phyloP scores from a whole-genome alignment of 139 green algal species.

The Mychonastes homosphaera region DNA sequence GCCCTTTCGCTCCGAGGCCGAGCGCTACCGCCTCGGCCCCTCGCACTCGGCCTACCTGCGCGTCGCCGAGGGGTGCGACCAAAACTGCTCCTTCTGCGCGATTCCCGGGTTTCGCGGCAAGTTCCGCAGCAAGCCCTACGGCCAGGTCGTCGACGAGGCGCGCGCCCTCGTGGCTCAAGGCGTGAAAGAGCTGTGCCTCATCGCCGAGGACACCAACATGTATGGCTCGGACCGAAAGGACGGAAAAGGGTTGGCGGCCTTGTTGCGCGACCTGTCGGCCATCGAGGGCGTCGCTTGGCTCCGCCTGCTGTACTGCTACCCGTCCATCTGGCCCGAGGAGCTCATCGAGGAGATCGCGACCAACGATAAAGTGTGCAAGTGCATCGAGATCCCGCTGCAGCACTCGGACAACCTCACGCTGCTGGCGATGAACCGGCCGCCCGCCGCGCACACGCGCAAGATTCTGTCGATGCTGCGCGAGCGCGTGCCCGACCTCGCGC shows the following conservation, averaged over 20 bases:
- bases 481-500: conserved; percentile 61
- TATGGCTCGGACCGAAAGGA: conserved; percentile 32
- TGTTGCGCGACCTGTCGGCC: conserved; percentile 60
- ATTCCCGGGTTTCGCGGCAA: conserved; percentile 82
- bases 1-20: conserved; percentile 65
- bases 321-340: conserved; percentile 51
- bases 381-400: conserved; percentile 92
- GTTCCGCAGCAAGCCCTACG: conserved; percentile 74
- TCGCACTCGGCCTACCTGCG: conserved; percentile 77
- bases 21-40: conserved; percentile 63
- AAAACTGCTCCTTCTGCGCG: conserved; percentile 85
- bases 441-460: conserved; percentile 47
- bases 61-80: conserved; percentile 84
- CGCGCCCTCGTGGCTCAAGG: neutral
- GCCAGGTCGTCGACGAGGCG: conserved; percentile 5
- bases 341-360: conserved; percentile 78
- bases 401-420: conserved; percentile 79
- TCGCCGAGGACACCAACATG: no score
- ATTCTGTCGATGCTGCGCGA: conserved; percentile 66
- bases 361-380: conserved; percentile 85
- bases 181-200: no score
- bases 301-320: conserved; percentile 80
- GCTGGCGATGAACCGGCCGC: conserved; percentile 77
- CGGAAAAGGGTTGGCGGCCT: conserved; percentile 52
- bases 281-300: conserved; percentile 73